Evolutionary conservation across 2,329 filamentous ascomycete species (phyloP).

Genomic region (Neofusicoccum ribis): DNA sequence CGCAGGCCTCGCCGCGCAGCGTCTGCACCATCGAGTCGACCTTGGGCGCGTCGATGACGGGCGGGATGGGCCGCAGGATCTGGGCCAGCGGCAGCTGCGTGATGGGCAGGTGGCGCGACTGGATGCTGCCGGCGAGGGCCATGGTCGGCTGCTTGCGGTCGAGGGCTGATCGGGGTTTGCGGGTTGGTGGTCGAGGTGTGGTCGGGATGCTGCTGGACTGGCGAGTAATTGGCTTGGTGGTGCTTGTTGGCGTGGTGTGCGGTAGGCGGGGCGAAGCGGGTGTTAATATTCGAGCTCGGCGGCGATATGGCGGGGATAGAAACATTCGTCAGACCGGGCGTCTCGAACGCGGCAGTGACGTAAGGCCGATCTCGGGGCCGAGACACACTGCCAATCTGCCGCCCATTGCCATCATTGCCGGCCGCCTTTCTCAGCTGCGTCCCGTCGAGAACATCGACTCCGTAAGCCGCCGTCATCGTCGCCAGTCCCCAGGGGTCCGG

Average conservation of each 20-base stretch:
- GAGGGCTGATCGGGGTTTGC: neutral
- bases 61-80: constrained; percentile 21
- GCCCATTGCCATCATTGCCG: neutral
- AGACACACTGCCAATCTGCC: constrained; percentile 2
- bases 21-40: constrained; percentile 23
- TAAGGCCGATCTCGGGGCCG: constrained; percentile 15
- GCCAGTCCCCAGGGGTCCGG: neutral
- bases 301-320: neutral
- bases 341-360: constrained; percentile 17
- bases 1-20: constrained; percentile 14
- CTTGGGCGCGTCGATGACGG: constrained; percentile 21
- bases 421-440: neutral
- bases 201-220: neutral
- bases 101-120: constrained; percentile 17
- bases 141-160: neutral
- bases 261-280: neutral
- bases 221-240: neutral
- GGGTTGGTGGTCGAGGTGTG: neutral
- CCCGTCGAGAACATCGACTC: too few relatives aligned
- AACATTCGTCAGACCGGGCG: constrained; percentile 1
- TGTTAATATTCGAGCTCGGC: neutral
- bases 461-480: neutral
- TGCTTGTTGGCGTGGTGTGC: neutral
- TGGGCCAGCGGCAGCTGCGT: constrained; percentile 11
- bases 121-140: constrained; percentile 20